Evolutionary conservation across 805 yeast genomes (phyloP).

Genomic region (Yamadazyma insecticola): DNA sequence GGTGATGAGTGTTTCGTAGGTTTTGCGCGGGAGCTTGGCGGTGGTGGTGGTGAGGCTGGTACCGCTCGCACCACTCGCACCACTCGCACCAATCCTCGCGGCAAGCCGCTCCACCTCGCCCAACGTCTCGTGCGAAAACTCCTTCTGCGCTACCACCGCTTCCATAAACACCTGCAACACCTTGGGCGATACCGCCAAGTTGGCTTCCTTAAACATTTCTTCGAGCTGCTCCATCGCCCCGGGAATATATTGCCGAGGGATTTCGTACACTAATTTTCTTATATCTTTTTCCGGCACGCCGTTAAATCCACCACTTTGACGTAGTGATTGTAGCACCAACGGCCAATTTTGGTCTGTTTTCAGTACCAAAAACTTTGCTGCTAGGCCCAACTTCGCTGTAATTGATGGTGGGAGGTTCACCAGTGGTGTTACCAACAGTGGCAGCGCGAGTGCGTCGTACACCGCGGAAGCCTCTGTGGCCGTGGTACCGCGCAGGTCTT

Average conservation of each 20-base stretch:
- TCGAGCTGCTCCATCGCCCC: constrained; percentile 32
- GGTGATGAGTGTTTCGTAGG: constrained; percentile 42
- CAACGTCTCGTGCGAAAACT: constrained; percentile 17
- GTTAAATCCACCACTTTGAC: constrained; percentile 30
- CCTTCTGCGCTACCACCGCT: constrained; percentile 20
- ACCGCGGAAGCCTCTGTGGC: constrained; percentile 3
- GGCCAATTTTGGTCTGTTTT: constrained; percentile 43
- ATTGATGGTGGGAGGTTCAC: constrained; percentile 34
- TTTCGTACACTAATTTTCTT: constrained; percentile 29
- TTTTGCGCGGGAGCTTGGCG: constrained; percentile 25
- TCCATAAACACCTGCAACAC: constrained; percentile 35
- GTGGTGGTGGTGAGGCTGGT: constrained; percentile 2
- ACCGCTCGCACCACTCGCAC: constrained; percentile 17
- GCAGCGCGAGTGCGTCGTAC: too few relatives aligned
- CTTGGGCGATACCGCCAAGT: constrained; percentile 22
- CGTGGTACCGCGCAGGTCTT: too few relatives aligned
- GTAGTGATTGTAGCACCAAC: constrained; percentile 38
- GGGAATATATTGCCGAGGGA: constrained; percentile 37
- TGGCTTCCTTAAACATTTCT: constrained; percentile 31
- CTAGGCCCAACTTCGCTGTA: constrained; percentile 32
- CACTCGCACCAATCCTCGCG: constrained; percentile 16
- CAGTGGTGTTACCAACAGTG: constrained; percentile 15
- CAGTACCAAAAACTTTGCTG: constrained; percentile 35
- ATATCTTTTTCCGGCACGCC: constrained; percentile 29
- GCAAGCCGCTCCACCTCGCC: constrained; percentile 28